Percentiles rank a stretch among this genome's conserved stretches.
phyloP scores from a whole-genome alignment of 345 rosid species.

The Syzygium aqueum region DNA sequence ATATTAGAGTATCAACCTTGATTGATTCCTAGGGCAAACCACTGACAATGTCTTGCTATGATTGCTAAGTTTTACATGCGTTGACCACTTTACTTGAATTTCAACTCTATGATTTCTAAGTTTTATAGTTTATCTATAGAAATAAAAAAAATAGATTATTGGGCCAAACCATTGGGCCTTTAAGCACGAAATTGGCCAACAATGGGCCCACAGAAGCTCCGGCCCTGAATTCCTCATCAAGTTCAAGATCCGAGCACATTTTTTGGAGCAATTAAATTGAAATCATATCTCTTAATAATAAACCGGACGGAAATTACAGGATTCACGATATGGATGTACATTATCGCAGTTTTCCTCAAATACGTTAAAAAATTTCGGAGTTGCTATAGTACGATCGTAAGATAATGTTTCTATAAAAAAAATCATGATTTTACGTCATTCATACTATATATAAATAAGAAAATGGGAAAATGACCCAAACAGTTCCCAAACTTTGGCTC shows the following conservation, averaged over 20 bases:
- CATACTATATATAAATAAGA: not conserved
- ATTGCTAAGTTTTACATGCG: too few species aligned
- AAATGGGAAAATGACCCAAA: too few species aligned
- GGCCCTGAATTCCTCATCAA: not conserved
- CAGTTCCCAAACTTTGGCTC: too few species aligned
- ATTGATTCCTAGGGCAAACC: too few species aligned
- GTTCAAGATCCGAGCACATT: not conserved
- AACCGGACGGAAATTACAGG: not conserved
- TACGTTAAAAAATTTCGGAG: not conserved
- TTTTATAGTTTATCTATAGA: not conserved
- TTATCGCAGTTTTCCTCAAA: fast-evolving
- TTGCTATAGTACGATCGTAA: not conserved
- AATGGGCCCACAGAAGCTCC: not conserved
- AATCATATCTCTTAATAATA: not conserved
- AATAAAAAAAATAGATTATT: not conserved
- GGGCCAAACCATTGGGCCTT: not conserved
- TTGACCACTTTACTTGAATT: not conserved
- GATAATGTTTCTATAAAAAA: not conserved
- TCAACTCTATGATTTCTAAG: not conserved
- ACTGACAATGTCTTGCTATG: too few species aligned
- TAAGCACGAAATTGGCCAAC: not conserved
- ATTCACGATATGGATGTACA: fast-evolving
- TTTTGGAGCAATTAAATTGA: not conserved
- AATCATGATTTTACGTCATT: not conserved
- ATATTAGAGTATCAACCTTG: too few species aligned